A percentile compares a stretch with the other conserved stretches of the same genome.
phyloP scores from a whole-genome alignment of 208 protist species.

The Trypanosoma cruzi region DNA sequence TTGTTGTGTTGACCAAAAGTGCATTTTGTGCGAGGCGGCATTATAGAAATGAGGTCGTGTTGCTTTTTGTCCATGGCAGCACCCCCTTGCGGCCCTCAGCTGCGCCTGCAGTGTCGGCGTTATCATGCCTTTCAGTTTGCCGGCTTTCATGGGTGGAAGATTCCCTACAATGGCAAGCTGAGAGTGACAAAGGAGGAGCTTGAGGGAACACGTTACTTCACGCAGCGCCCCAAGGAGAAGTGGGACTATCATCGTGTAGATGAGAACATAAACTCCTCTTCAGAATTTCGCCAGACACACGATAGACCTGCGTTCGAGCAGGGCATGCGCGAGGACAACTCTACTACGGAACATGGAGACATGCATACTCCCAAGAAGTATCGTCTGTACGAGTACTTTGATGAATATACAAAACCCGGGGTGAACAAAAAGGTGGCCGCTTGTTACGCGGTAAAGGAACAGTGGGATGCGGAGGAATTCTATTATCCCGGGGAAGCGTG shows the following conservation, averaged over 20 bases:
- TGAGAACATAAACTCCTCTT: slow-evolving; percentile 88
- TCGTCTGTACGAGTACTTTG: slow-evolving; percentile 90
- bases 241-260: slow-evolving; percentile 91
- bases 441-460: slow-evolving; percentile 80
- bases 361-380: slow-evolving; percentile 84
- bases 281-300: slow-evolving; percentile 69
- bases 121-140: slow-evolving; percentile 85
- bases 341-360: slow-evolving; percentile 57
- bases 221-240: slow-evolving; percentile 60
- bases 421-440: slow-evolving; percentile 76
- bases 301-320: slow-evolving; percentile 74
- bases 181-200: slow-evolving; percentile 78
- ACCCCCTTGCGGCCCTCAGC: not conserved
- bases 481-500: slow-evolving; percentile 91
- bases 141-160: slow-evolving; percentile 76
- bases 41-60: slow-evolving; percentile 17
- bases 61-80: slow-evolving; percentile 8
- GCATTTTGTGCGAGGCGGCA: not conserved
- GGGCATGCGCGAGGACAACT: slow-evolving; percentile 82
- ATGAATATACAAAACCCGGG: slow-evolving; percentile 89
- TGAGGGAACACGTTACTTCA: slow-evolving; percentile 68
- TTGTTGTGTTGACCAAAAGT: not conserved
- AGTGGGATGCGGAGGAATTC: slow-evolving; percentile 89
- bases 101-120: slow-evolving; percentile 21
- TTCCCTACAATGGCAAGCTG: slow-evolving; percentile 58